Evolutionary conservation across 148 eudicot genomes (phyloP).

Genomic region (Pharnaceum exiguum): DNA sequence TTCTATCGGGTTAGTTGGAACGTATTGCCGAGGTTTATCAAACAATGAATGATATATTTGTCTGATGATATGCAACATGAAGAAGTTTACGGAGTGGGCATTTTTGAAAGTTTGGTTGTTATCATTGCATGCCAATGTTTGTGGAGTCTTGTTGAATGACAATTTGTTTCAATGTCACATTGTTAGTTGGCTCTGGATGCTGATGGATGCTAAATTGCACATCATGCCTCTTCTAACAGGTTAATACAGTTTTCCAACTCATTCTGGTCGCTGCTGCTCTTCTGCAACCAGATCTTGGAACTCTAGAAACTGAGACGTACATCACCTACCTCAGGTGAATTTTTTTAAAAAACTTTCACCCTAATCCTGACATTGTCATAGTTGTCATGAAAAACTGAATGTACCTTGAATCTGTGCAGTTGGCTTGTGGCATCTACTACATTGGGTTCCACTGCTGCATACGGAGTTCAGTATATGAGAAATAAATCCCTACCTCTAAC

Average conservation of each 20-base stretch:
- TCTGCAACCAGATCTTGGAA: constrained; percentile 90
- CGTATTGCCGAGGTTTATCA: not conserved
- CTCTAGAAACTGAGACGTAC: constrained; percentile 56
- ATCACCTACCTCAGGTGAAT: constrained; percentile 74
- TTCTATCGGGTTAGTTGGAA: too few relatives aligned
- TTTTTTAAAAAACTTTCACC: not conserved
- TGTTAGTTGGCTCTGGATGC: not conserved
- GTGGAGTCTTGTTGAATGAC: too few relatives aligned
- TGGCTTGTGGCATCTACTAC: constrained; percentile 94
- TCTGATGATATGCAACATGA: not conserved
- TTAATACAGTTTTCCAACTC: constrained; percentile 85
- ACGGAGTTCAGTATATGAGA: constrained; percentile 66
- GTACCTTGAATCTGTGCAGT: constrained; percentile 34
- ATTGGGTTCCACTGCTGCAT: constrained; percentile 76
- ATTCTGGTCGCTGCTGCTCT: constrained; percentile 79
- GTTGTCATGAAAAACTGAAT: not conserved
- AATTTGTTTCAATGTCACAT: too few relatives aligned
- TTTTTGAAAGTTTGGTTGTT: too few relatives aligned
- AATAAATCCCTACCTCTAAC: constrained; percentile 25
- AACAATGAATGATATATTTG: not conserved
- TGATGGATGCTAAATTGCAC: not conserved
- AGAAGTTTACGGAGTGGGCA: too few relatives aligned
- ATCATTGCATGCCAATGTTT: too few relatives aligned
- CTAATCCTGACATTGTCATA: not conserved
- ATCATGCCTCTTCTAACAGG: constrained; percentile 34